Base-by-base conservation (phyloP, 177 flowering plant genomes). In the Vitis hybrid region DNA sequence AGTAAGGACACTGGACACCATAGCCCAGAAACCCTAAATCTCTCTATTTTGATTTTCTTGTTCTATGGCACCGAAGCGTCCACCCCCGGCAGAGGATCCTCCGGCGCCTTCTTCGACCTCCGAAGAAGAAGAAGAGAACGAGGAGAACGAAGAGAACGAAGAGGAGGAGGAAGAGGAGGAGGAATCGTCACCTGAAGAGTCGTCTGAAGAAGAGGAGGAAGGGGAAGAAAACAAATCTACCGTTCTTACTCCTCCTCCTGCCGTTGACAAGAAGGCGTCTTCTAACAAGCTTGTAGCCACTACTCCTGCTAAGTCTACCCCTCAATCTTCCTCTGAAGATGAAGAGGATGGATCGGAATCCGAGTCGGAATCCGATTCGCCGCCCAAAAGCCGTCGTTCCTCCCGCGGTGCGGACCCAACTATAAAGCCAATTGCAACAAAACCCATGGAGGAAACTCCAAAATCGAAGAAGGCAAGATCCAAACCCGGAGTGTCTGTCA, bases 31-130 rank as follows among this genome's bases (percentile, higher is more conserved):
- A 39, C 45, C 45, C 45, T 39, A 29, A 29, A 18, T 31, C 19
- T 10, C 12, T 11, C 15, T 1, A 8, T 3, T 7, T 61, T 48
- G 19, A 16, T 57, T 69, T 11, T 26, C 57, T 60, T 22, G 62
- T 45, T 48, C 56, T 3, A 77, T 77, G 80, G 74, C 80, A 7
- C 77, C 72, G 5, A 78, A 78, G 31, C 77, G 75, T 10, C 65
- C 76, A 7, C 31, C 75, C 16, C 75, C 70, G 3, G 4, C 65
- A n/a, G 77, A 74, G 21, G 77, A 71, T 1, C 73, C 75, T 3
- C 78, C 79, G 11, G 72, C 77, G 3, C 69, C 74, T 58, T 74
- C 77, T 14, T 66, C 76, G 1, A 22, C 70, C 5, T 53, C 50
- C 10, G 65, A 63, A 63, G 66, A 63, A 63, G 6, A 26, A 12